phyloP scores from a whole-genome alignment of 164 flowering plant species.

The Hamamelis virginiana region DNA sequence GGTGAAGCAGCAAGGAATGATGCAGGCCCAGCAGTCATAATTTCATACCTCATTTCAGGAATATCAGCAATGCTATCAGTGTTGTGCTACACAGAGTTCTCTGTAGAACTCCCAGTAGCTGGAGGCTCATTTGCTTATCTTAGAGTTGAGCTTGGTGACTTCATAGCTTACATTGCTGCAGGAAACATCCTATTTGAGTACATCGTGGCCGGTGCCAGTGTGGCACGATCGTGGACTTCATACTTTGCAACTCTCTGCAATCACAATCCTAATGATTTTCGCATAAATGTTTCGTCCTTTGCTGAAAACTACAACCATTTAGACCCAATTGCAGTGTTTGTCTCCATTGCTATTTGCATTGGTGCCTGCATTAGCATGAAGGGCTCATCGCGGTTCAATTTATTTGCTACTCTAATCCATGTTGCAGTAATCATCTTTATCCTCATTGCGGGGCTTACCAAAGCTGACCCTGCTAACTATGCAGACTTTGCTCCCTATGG shows the following conservation, averaged over 20 bases:
- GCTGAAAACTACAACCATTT: conserved; percentile 29
- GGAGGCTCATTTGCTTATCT: conserved; percentile 50
- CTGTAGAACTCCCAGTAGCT: conserved; percentile 47
- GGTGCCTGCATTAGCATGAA: conserved; percentile 31
- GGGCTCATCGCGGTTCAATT: conserved; percentile 41
- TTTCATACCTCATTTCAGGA: conserved; percentile 42
- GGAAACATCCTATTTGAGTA: conserved; percentile 49
- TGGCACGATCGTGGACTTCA: conserved; percentile 51
- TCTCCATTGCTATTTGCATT: conserved; percentile 19
- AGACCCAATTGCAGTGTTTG: conserved; percentile 40
- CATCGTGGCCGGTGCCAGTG: conserved; percentile 35
- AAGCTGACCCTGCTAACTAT: conserved; percentile 28
- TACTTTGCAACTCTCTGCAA: conserved; percentile 44
- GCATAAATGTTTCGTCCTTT: conserved; percentile 23
- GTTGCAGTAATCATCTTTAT: conserved; percentile 27
- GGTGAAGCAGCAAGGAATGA: conserved; percentile 33
- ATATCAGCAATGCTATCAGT: conserved; percentile 43
- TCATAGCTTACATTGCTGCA: conserved; percentile 41
- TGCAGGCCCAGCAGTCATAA: conserved; percentile 47
- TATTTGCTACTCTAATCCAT: conserved; percentile 24
- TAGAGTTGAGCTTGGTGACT: conserved; percentile 39
- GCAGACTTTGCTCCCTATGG: conserved; percentile 32
- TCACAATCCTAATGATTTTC: conserved; percentile 28
- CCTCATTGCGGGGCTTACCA: conserved; percentile 32
- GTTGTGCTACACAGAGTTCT: conserved; percentile 55